Base-by-base conservation (phyloP, 441 rosid species). In the Pelargonium fulgidum region DNA sequence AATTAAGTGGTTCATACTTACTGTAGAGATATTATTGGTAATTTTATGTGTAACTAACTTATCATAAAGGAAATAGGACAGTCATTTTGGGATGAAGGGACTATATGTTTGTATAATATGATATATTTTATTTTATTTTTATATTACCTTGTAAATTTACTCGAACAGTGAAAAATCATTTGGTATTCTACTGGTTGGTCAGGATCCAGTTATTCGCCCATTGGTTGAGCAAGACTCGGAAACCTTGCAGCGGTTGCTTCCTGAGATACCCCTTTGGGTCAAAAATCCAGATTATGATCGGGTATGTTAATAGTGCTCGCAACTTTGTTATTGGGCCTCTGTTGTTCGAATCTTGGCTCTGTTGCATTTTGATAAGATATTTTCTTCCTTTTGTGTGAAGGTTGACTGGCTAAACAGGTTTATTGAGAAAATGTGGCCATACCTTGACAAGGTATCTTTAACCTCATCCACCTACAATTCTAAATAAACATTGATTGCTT, bases 201-300 rank as follows among this genome's bases (percentile, higher is more conserved):
- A 91, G 98, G 87, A 89, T 84, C 99, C 96, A 39, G 73, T 79
- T 68, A 77, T 90, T 68, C 86, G 85, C 64, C 85, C 97, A 0
- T 72, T 94, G 79, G 81, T 79, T 63, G 91, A 89, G 70, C 89
- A 84, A 83, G 98, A 91, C 62, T 71, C 92, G 0, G 88, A 85
- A 29, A 77, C 87, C 67, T 75, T 94, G 85, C 94, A 77, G 69
- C 86, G 84, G 59, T 84, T 94, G 94, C 86, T 94, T 68, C 98
- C 98, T 0, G 97, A 94, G 81, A 90, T 94, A 75, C 99, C 99
- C 0, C 82, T 78, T 1, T 94, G 98, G 98, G 96, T 94, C 59
- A 94, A 94, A 73, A 90, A 85, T 73, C 99, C 99, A 0, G 97
- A 92, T 69, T 85, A 78, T 69, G 99, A 94, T 73, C 97, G 97